These are phyloP conservation scores for Glycine soja DNA, from an alignment of 306 rosid genomes.

Conservation along the genomic window DNA sequence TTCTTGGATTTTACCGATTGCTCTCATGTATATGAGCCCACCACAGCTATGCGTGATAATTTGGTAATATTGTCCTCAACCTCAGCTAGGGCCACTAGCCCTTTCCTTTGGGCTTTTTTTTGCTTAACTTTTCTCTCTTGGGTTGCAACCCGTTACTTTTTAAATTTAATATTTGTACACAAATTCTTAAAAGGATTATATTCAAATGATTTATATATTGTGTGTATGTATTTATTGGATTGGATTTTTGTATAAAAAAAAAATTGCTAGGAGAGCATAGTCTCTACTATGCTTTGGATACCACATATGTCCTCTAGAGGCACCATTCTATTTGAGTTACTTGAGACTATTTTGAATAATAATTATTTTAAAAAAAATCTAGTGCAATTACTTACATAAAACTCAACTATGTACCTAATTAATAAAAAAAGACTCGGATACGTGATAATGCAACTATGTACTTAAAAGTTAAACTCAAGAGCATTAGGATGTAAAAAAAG, in stretches of 20 bases:
- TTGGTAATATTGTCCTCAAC: neutral
- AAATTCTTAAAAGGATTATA: neutral
- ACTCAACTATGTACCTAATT: no score
- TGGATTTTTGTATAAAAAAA: neutral
- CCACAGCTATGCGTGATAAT: neutral
- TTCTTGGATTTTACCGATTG: slow-evolving; percentile 1
- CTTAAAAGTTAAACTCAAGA: no score
- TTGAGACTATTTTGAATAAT: no score
- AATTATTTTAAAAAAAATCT: no score
- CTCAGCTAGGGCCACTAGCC: neutral
- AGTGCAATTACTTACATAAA: no score
- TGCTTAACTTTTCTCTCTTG: neutral
- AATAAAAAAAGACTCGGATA: no score
- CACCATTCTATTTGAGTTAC: no score
- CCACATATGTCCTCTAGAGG: no score
- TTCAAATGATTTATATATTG: neutral
- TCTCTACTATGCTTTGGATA: neutral
- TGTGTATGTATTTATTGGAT: neutral
- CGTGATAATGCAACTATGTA: no score
- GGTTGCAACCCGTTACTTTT: neutral
- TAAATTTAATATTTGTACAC: neutral
- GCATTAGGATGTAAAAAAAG: no score
- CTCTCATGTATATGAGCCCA: neutral
- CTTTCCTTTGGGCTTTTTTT: neutral
- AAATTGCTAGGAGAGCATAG: neutral